These are phyloP conservation scores for Clonostachys rhizophaga DNA, from an alignment of 2,329 filamentous ascomycete genomes.

Conservation along the genomic window DNA sequence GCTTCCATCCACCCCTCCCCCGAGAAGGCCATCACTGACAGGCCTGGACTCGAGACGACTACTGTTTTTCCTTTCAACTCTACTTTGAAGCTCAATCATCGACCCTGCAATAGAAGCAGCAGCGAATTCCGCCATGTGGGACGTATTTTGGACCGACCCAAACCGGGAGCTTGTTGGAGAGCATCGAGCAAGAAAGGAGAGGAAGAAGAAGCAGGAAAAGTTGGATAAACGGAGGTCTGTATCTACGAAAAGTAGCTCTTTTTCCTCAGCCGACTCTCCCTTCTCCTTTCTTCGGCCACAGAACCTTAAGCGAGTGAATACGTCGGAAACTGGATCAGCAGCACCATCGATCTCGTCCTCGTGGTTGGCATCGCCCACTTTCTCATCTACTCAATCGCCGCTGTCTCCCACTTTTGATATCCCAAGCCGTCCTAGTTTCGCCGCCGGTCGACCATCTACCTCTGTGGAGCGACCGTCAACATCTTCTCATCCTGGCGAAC, in stretches of 20 bases:
- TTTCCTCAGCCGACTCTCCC: slow-evolving; percentile 30
- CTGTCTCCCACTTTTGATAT: slow-evolving; percentile 14
- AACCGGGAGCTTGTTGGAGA: slow-evolving; percentile 48
- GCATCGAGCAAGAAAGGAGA: slow-evolving; percentile 43
- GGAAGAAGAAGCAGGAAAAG: slow-evolving; percentile 18
- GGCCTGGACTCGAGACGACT: too few species aligned
- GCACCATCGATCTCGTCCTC: slow-evolving; percentile 11
- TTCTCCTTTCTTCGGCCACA: slow-evolving; percentile 39
- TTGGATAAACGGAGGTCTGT: slow-evolving; percentile 11
- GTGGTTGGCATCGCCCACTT: slow-evolving; percentile 13
- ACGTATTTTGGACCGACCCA: slow-evolving; percentile 54
- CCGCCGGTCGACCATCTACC: background rate
- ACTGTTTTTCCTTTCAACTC: too few species aligned
- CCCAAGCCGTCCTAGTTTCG: slow-evolving; percentile 14
- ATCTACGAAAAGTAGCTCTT: slow-evolving; percentile 32
- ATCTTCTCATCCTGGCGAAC: too few species aligned
- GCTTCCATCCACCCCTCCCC: too few species aligned
- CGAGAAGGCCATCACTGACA: too few species aligned
- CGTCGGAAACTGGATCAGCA: slow-evolving; percentile 8
- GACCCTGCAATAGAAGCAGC: too few species aligned
- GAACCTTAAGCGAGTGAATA: slow-evolving; percentile 14
- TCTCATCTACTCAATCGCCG: slow-evolving; percentile 16
- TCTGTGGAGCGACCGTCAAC: too few species aligned
- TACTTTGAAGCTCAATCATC: too few species aligned
- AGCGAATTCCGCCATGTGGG: slow-evolving; percentile 39